Evolutionary conservation across 192 early-diverging fungal species (phyloP).

Genomic region (Gonapodya sp.): DNA sequence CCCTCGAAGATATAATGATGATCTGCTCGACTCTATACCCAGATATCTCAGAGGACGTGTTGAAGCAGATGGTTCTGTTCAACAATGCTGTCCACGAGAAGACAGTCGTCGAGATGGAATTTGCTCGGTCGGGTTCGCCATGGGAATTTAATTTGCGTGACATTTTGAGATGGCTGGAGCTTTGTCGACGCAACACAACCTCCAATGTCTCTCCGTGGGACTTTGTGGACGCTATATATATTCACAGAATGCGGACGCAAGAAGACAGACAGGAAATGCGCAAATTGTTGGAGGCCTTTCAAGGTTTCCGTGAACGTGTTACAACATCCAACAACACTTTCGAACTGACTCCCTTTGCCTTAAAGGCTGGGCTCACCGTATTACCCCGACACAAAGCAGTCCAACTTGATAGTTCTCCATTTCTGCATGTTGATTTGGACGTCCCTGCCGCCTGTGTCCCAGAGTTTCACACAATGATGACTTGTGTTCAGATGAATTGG

Average conservation of each 20-base stretch:
- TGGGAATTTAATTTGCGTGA: slow-evolving; percentile 99
- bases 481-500: slow-evolving; percentile 81
- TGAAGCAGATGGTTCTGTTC: slow-evolving; percentile 48
- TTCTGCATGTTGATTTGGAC: slow-evolving; percentile 20
- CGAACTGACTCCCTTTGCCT: slow-evolving; percentile 31
- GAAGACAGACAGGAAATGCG: slow-evolving; percentile 58
- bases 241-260: slow-evolving; percentile 78
- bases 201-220: slow-evolving; percentile 49
- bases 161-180: slow-evolving; percentile 85
- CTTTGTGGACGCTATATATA: slow-evolving; percentile 74
- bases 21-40: slow-evolving; percentile 56
- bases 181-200: slow-evolving; percentile 45
- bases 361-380: slow-evolving; percentile 57
- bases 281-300: slow-evolving; percentile 29
- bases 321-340: not conserved
- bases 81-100: slow-evolving; percentile 77
- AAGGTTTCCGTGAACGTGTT: not conserved
- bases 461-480: slow-evolving; percentile 66
- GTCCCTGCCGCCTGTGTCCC: slow-evolving; percentile 12
- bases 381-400: slow-evolving; percentile 29
- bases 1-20: slow-evolving; percentile 62
- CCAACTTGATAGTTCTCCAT: slow-evolving; percentile 6
- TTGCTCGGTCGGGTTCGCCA: slow-evolving; percentile 70
- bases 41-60: not conserved
- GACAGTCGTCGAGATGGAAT: slow-evolving; percentile 66